phyloP scores from a whole-genome alignment of 1,284 basidiomycete genomes.

The Ustilago bromivora region DNA sequence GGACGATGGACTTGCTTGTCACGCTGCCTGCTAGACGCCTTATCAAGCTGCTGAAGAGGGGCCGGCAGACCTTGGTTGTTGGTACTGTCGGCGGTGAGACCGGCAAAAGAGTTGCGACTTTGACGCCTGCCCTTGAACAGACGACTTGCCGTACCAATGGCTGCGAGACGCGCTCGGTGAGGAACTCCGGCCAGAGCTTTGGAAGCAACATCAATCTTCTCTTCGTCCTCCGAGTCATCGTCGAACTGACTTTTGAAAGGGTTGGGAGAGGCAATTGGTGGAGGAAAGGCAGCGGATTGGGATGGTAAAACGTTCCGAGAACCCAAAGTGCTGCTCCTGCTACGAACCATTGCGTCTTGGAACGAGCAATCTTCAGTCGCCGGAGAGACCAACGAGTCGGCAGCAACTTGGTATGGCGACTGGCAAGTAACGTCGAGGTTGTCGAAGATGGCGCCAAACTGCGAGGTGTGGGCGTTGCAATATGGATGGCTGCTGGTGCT shows the following conservation, averaged over 20 bases:
- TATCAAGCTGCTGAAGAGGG: slow-evolving; percentile 1
- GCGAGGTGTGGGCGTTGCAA: background rate
- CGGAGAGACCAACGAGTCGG: background rate
- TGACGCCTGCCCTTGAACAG: slow-evolving; percentile 34
- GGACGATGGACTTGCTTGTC: background rate
- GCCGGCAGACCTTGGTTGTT: background rate
- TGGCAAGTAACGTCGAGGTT: background rate
- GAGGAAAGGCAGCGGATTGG: background rate
- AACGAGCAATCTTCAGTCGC: no score
- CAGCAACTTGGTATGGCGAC: background rate
- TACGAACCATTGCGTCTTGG: background rate
- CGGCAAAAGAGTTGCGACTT: slow-evolving; percentile 17
- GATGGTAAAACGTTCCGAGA: background rate
- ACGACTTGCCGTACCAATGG: slow-evolving; percentile 37
- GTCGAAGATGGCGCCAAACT: slow-evolving; percentile 9
- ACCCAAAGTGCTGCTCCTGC: slow-evolving; percentile 20
- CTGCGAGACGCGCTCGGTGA: slow-evolving; percentile 31
- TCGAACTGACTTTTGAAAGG: slow-evolving; percentile 39
- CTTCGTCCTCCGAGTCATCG: slow-evolving; percentile 51
- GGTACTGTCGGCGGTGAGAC: background rate
- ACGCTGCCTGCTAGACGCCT: background rate
- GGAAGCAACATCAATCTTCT: slow-evolving; percentile 14
- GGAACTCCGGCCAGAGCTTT: slow-evolving; percentile 11
- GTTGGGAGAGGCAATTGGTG: slow-evolving; percentile 3
- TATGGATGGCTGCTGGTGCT: background rate